Evolutionary conservation across 148 eudicot genomes (phyloP).

Genomic region (Camellia granthamiana): DNA sequence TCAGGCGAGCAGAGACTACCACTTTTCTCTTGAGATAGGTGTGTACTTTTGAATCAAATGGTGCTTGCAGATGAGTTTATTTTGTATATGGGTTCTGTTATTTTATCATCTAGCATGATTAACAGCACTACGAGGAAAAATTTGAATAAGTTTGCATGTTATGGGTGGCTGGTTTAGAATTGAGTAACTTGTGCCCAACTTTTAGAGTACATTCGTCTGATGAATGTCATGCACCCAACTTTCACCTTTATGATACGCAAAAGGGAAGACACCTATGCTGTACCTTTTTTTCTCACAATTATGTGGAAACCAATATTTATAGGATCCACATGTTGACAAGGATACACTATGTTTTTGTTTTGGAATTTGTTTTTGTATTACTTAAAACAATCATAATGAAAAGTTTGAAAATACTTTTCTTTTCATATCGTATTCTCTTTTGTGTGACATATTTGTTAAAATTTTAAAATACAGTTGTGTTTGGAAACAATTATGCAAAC

Average conservation of each 20-base stretch:
- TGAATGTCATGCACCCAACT: neutral
- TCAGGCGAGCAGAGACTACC: conserved; percentile 81
- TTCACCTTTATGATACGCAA: neutral
- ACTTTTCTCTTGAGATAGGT: conserved; percentile 46
- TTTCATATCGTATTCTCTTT: too few species aligned
- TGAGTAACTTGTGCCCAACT: too few species aligned
- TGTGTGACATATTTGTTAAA: too few species aligned
- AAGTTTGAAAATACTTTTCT: too few species aligned
- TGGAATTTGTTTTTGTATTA: too few species aligned
- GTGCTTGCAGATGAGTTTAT: neutral
- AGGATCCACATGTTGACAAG: too few species aligned
- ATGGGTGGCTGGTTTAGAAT: neutral
- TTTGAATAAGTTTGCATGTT: neutral
- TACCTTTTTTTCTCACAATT: neutral
- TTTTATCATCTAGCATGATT: neutral
- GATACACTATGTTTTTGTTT: too few species aligned
- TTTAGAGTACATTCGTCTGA: neutral
- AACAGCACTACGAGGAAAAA: neutral
- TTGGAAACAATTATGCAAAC: too few species aligned
- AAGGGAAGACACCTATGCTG: neutral
- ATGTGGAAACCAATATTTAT: neutral
- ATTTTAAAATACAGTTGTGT: too few species aligned
- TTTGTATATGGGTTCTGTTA: neutral
- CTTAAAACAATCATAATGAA: too few species aligned
- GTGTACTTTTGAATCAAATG: neutral